Conservation (phyloP, 306 rosid species). For the Ormosia semicastrata region DNA sequence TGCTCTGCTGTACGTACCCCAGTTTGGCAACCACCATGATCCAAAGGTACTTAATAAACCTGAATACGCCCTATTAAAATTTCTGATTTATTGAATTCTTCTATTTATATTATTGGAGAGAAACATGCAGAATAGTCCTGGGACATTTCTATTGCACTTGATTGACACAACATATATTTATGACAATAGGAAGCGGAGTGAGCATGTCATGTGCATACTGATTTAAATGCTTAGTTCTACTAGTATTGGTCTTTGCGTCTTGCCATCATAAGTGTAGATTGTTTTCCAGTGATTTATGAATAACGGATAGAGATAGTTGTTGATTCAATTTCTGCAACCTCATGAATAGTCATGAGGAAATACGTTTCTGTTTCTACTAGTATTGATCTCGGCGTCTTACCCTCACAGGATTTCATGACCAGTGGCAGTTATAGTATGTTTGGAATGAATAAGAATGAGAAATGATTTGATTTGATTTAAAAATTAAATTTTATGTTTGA, state of each 20-base stretch:
- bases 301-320: no score
- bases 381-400: background rate
- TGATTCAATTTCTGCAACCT: no score
- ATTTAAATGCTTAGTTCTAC: background rate
- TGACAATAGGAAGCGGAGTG: background rate
- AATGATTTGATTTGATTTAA: no score
- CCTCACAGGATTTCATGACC: background rate
- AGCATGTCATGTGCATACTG: background rate
- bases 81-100: background rate
- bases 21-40: background rate
- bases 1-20: background rate
- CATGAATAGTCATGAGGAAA: no score
- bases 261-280: background rate
- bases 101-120: conserved; percentile 1
- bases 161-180: background rate
- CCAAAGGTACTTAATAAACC: background rate
- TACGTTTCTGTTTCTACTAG: background rate
- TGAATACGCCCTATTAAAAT: background rate
- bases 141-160: conserved; percentile 1
- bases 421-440: background rate
- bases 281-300: no score
- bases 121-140: background rate
- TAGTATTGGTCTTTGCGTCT: background rate
- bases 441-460: no score
- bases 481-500: no score